phyloP scores from a whole-genome alignment of 2,329 filamentous ascomycete species.

The Penicillium sp. region DNA sequence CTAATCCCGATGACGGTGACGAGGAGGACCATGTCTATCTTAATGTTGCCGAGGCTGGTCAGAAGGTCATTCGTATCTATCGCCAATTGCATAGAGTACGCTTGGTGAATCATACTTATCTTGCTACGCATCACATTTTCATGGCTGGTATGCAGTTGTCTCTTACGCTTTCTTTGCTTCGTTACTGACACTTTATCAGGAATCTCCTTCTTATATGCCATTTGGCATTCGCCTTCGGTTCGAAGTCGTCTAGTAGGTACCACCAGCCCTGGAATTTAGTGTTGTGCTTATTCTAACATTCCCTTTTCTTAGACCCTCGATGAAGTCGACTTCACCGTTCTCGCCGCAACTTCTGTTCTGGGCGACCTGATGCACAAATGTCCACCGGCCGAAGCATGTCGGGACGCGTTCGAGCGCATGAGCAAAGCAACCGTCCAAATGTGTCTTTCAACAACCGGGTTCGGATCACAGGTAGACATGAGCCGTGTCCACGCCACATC shows the following conservation, averaged over 20 bases:
- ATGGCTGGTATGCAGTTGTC: conserved; percentile 69
- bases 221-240: conserved; percentile 92
- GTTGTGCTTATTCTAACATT: conserved; percentile 9
- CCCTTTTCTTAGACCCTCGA: conserved; percentile 65
- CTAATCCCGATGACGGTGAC: conserved; percentile 47
- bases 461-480: conserved; percentile 53
- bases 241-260: conserved; percentile 74
- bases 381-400: conserved; percentile 88
- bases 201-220: conserved; percentile 91
- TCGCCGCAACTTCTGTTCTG: conserved; percentile 89
- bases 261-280: not conserved
- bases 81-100: conserved; percentile 82
- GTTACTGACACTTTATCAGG: conserved; percentile 41
- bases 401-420: conserved; percentile 92
- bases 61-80: conserved; percentile 88
- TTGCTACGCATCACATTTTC: conserved; percentile 94
- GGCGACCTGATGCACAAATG: conserved; percentile 91
- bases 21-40: conserved; percentile 91
- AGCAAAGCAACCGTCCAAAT: conserved; percentile 94
- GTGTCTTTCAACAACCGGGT: conserved; percentile 83
- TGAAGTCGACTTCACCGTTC: conserved; percentile 94
- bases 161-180: not conserved
- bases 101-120: conserved; percentile 91
- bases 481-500: conserved; percentile 22
- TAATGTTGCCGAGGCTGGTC: conserved; percentile 91